Conservation (phyloP, 2,329 filamentous ascomycete genomes). For the Colletotrichum sp. region DNA sequence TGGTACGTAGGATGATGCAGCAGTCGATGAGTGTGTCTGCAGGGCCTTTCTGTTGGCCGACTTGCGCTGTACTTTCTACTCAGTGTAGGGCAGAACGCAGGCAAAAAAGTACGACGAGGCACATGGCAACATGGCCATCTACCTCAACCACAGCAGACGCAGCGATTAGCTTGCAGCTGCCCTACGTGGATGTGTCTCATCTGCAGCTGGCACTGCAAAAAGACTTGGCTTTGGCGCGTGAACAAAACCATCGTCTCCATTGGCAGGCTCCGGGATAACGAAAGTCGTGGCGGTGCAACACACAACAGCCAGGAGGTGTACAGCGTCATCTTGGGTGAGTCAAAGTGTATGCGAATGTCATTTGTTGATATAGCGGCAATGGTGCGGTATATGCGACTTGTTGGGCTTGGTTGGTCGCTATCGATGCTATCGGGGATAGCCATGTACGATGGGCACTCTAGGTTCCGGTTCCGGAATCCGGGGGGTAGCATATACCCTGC, state of each 20-base stretch:
- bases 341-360: neutral
- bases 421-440: neutral
- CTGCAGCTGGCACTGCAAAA: slow-evolving; percentile 5
- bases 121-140: neutral
- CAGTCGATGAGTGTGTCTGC: neutral
- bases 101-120: neutral
- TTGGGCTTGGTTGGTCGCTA: neutral
- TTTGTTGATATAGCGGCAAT: neutral
- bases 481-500: neutral
- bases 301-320: neutral
- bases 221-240: slow-evolving; percentile 4
- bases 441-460: neutral
- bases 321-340: neutral
- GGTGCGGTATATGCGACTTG: neutral
- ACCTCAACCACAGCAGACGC: neutral
- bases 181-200: slow-evolving; percentile 18
- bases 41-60: neutral
- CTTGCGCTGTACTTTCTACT: neutral
- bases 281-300: slow-evolving; percentile 2
- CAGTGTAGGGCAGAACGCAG: neutral
- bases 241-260: neutral
- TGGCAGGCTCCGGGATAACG: neutral
- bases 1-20: neutral
- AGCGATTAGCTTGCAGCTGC: slow-evolving; percentile 9
- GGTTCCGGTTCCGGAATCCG: neutral